Evolutionary conservation across 345 rosid genomes (phyloP), one percentile per base, ranked within the genome.

Genomic region (Populus pruinosa): DNA sequence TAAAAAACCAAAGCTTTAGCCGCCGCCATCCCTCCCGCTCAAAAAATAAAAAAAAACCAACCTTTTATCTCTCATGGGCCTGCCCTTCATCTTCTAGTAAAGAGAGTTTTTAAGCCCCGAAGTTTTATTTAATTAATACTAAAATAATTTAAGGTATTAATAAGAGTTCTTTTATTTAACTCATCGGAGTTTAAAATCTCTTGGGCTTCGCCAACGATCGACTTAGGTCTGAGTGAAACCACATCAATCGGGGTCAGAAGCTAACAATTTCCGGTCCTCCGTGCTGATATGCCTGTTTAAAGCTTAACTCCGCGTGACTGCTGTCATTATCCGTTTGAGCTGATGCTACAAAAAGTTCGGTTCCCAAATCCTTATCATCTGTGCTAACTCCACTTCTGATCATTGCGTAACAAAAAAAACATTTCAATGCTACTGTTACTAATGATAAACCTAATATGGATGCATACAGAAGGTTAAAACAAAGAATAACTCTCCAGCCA

Each of bases 401-500:
- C 64, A 53, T 76, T 65, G 69, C 59, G 17, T 70, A n/a, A 75
- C 36, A 71, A 75, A 8, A 23, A n/a, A 27, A 10, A 10, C 27
- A 59, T n/a, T 23, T 59, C 36, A 56, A 62, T 27, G 25, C 41
- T 44, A 25, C n/a, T 17, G 35, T 55, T 4, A 16, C 33, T 61
- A 4, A 23, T n/a, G 64, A 23, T 9, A 59, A 59, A 59, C 64
- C 29, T 59, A 23, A 59, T 2, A 25, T 9, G 14, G 64, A 10
- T 59, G 10, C 43, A 41, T 18, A 27, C 20, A 62, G 53, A 53
- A 29, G 53, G 12, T 67, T 62, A 29, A 38, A 56, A 64, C 47
- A 7, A 20, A 70, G 77, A 74, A 69, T 38, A 62, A 33, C 53
- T 67, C 44, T 41, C 44, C 55, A 67, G 53, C 71, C 25, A 69